Evolutionary conservation across 805 yeast species (phyloP), one percentile per base, ranked within the genome.

Genomic region (Starmera caribaea): DNA sequence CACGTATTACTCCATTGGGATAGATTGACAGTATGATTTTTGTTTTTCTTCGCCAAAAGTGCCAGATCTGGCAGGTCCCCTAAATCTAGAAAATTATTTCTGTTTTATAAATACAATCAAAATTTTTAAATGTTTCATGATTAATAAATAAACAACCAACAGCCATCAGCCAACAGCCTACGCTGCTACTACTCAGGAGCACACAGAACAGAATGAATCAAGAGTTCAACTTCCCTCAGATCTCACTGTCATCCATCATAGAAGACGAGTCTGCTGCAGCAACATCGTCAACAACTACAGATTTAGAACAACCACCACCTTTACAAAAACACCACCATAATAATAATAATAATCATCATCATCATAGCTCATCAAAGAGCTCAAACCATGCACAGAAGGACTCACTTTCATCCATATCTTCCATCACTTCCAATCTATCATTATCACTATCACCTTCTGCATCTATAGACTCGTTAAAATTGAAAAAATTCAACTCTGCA

Each of bases 401-500:
- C 16, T 38, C 38, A 10, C 35, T 40, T 2, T 16, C 35, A 8
- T 32, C 39, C 2, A 37, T 40, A 17, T 8, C 28, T 30, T 28
- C 45, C 36, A 16, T 16, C 17, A 15, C 31, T 8, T 8, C 28
- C 48, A 46, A 30, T 49, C 51, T 5, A 32, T 34, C 35, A 36
- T 42, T 32, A 49, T 55, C 5, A 37, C 46, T 28, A 43, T 31
- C 35, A 45, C 53, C 11, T 34, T 45, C 28, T 53, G 50, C 11
- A 48, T 55, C 4, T 10, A 32, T 46, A 14, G 37, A 43, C 13
- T 44, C 47, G 15, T 40, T 36, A 15, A 46, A 38, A 29, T 43
- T 47, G 26, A 46, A 45, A 16, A 38, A 50, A 17, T 49, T 42
- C 39, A 45, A 42, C 35, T 51, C 57, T 4, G 21, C 44, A 2